Evolutionary conservation across 176 grass and related monocot genomes (phyloP).

Genomic region (Avena sativa): DNA sequence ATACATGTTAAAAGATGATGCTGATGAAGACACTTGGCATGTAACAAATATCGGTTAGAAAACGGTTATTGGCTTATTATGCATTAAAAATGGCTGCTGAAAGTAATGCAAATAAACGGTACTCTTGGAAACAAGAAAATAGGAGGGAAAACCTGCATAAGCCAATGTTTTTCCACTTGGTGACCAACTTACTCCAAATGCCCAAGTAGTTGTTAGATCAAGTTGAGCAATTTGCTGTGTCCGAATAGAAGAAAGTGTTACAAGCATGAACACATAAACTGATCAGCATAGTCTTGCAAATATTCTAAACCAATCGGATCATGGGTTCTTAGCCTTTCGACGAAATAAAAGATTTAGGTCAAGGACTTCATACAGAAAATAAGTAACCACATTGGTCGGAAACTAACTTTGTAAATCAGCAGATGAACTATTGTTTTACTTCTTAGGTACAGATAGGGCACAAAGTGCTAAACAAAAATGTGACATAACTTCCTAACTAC

Average conservation of each 20-base stretch:
- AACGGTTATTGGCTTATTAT: constrained; percentile 15
- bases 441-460: background rate
- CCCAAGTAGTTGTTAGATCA: constrained; percentile 89
- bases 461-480: background rate
- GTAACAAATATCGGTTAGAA: background rate
- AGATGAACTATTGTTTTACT: constrained; percentile 4
- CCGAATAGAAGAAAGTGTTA: constrained; percentile 37
- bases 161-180: constrained; percentile 92
- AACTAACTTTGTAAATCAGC: constrained; percentile 1
- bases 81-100: background rate
- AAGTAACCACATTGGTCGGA: background rate
- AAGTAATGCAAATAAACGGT: constrained; percentile 13
- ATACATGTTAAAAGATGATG: background rate
- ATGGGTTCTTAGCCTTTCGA: background rate
- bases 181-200: constrained; percentile 97
- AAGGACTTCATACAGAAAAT: constrained; percentile 2
- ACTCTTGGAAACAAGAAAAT: constrained; percentile 38
- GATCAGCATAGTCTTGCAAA: background rate
- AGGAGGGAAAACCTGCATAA: constrained; percentile 70
- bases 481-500: background rate
- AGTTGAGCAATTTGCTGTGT: constrained; percentile 98
- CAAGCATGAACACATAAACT: background rate
- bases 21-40: background rate
- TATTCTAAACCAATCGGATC: background rate
- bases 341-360: background rate